phyloP scores from a whole-genome alignment of 148 eudicot genomes.

The Hydrangea macrophylla region DNA sequence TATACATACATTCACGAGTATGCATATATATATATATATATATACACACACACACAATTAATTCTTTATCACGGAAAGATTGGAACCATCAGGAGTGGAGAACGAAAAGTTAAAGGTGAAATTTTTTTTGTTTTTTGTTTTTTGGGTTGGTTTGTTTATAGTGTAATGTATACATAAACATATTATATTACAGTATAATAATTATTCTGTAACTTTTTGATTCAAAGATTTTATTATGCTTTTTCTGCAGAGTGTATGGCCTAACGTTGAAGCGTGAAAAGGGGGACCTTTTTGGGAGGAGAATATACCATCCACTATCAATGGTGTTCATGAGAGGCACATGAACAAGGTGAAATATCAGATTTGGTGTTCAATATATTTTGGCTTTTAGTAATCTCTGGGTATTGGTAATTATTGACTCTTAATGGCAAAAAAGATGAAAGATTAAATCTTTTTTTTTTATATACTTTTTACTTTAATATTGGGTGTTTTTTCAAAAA shows the following conservation, averaged over 20 bases:
- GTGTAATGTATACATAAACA: no score
- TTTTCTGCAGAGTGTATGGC: background rate
- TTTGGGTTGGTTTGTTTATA: no score
- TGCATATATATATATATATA: no score
- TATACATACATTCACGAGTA: background rate
- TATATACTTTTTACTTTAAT: background rate
- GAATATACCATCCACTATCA: slow-evolving; percentile 11
- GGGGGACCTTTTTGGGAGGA: background rate
- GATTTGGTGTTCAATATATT: background rate
- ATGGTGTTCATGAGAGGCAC: slow-evolving; percentile 3
- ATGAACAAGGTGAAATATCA: background rate
- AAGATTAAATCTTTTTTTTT: background rate
- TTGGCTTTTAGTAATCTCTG: background rate
- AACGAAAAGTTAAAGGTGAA: background rate
- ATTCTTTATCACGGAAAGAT: background rate
- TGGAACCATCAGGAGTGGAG: slow-evolving; percentile 4
- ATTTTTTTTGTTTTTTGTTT: background rate
- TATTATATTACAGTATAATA: no score
- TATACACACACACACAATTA: no score
- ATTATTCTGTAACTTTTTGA: background rate
- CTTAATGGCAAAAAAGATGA: background rate
- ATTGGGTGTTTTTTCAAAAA: background rate
- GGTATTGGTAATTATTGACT: background rate
- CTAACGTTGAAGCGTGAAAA: background rate
- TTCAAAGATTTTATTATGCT: background rate